These are phyloP conservation scores for Micromonas commoda DNA, from an alignment of 139 green algal species.

Conservation along the genomic window DNA sequence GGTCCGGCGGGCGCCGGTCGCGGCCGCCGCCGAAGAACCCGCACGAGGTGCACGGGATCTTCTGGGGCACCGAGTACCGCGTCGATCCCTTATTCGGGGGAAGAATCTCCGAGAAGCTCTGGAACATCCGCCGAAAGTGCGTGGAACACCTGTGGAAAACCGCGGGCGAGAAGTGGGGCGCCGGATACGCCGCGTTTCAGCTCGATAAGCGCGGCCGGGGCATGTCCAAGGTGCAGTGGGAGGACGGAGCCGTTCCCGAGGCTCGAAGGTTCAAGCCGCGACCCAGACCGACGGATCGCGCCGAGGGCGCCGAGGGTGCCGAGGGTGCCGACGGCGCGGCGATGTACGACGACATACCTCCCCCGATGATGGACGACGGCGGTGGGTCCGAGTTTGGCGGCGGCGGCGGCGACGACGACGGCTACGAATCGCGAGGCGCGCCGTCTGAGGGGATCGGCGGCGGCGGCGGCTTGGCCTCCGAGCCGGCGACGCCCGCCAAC, in stretches of 20 bases:
- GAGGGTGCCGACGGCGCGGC: not conserved
- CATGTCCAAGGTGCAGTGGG: too few species aligned
- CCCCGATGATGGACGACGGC: not conserved
- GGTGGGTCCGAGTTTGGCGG: not conserved
- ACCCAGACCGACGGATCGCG: too few species aligned
- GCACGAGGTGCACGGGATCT: not conserved
- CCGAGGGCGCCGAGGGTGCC: not conserved
- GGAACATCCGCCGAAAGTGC: not conserved
- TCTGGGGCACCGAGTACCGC: not conserved
- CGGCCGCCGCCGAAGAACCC: not conserved
- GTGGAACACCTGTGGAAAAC: not conserved
- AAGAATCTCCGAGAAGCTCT: not conserved
- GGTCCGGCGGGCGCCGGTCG: too few species aligned
- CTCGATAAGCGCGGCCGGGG: too few species aligned
- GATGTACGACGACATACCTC: not conserved
- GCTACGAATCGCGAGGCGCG: not conserved
- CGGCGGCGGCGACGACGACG: not conserved
- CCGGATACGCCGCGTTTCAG: not conserved
- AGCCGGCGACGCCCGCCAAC: not conserved
- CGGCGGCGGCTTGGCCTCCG: too few species aligned
- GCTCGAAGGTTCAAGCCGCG: too few species aligned
- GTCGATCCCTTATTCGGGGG: not conserved
- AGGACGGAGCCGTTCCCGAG: too few species aligned
- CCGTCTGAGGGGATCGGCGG: too few species aligned
- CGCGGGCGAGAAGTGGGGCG: not conserved